Evolutionary conservation across 441 rosid species (phyloP).

Genomic region (Biscutella auriculata): DNA sequence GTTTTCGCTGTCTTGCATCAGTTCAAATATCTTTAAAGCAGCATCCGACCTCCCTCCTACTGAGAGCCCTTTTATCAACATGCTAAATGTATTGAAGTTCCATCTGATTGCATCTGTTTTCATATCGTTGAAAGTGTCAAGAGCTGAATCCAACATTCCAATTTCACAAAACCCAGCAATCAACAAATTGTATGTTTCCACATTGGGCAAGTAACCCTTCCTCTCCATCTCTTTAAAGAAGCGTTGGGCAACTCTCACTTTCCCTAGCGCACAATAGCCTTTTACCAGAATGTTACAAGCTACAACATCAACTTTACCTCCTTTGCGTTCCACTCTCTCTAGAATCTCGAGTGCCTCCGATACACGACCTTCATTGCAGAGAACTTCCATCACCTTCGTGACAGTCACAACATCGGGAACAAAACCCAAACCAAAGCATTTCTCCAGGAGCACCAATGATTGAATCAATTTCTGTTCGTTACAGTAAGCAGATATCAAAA

Average conservation of each 20-base stretch:
- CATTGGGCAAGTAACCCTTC: conserved; percentile 71
- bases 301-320: conserved; percentile 49
- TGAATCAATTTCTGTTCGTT: conserved; percentile 56
- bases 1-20: conserved; percentile 54
- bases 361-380: conserved; percentile 52
- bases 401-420: conserved; percentile 59
- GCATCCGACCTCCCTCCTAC: conserved; percentile 43
- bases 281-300: conserved; percentile 62
- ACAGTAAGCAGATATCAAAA: conserved; percentile 66
- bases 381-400: conserved; percentile 55
- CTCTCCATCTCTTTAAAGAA: conserved; percentile 71
- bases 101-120: conserved; percentile 55
- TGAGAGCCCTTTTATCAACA: conserved; percentile 44
- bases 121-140: conserved; percentile 66
- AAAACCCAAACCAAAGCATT: conserved; percentile 49
- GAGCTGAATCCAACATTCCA: conserved; percentile 53
- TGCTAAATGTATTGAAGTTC: conserved; percentile 51
- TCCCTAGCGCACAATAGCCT: conserved; percentile 54
- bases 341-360: conserved; percentile 54
- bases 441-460: conserved; percentile 63
- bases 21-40: conserved; percentile 59
- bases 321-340: conserved; percentile 62
- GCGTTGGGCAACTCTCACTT: conserved; percentile 40
- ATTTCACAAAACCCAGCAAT: conserved; percentile 50
- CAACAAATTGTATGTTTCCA: conserved; percentile 49